These are phyloP conservation scores for Suillus hirtellus DNA, from an alignment of 768 basidiomycete species.

Conservation along the genomic window DNA sequence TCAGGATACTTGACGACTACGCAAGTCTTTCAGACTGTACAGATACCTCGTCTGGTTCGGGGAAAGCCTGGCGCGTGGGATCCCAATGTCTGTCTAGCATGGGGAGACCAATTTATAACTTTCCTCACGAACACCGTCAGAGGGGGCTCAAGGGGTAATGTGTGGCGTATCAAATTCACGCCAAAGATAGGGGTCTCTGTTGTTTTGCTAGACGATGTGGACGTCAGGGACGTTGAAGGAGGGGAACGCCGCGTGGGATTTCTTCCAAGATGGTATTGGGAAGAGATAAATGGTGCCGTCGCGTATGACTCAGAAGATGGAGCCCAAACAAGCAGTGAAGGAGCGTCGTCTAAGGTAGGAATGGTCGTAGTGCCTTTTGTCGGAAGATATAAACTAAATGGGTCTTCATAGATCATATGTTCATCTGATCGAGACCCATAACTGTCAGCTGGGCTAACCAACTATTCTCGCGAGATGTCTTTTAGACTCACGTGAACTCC, in stretches of 20 bases:
- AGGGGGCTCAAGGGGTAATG: conserved; percentile 32
- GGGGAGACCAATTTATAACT: conserved; percentile 64
- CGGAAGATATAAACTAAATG: conserved; percentile 25
- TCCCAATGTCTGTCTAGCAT: conserved; percentile 68
- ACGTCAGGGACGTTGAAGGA: conserved; percentile 56
- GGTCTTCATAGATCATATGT: conserved; percentile 18
- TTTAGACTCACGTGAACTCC: conserved; percentile 28
- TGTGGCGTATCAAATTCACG: conserved; percentile 73
- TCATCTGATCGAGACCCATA: conserved; percentile 16
- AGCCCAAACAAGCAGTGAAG: conserved; percentile 11
- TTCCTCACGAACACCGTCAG: conserved; percentile 47
- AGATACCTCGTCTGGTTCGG: conserved; percentile 76
- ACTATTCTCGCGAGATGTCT: conserved; percentile 9
- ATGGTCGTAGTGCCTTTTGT: conserved; percentile 17
- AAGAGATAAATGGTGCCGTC: conserved; percentile 22
- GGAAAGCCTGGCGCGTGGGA: conserved; percentile 79
- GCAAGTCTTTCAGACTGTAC: conserved; percentile 75
- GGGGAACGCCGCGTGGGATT: conserved; percentile 81
- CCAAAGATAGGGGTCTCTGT: conserved; percentile 62
- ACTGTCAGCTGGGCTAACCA: conserved; percentile 10
- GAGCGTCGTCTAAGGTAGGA: conserved; percentile 8
- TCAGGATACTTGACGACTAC: conserved; percentile 64
- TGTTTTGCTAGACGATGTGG: conserved; percentile 45
- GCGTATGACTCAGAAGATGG: conserved; percentile 10
- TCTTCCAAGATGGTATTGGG: conserved; percentile 70